A percentile compares a stretch with the other conserved stretches of the same genome.
Conservation (phyloP, 2,329 filamentous ascomycete species). For the Neopestalotiopsis rosae region DNA sequence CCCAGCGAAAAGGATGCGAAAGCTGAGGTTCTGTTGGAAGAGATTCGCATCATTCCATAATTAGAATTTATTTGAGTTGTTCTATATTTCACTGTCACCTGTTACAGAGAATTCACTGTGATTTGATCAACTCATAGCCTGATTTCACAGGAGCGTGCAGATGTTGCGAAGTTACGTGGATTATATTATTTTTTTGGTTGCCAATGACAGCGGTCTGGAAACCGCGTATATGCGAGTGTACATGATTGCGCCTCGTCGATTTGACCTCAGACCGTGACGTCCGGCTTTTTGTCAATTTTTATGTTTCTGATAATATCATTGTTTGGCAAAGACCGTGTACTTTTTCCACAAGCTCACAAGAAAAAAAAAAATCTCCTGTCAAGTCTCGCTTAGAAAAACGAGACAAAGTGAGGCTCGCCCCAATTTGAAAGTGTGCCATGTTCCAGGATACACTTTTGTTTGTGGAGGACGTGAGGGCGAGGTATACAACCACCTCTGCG, state of each 20-base stretch:
- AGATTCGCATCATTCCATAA: no score
- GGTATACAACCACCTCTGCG: slow-evolving; percentile 1
- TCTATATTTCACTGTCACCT: no score
- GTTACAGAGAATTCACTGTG: no score
- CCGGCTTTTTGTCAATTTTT: slow-evolving; percentile 9
- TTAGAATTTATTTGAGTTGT: no score
- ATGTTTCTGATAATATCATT: background rate
- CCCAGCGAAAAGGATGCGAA: no score
- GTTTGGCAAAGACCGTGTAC: background rate
- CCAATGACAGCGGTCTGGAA: slow-evolving; percentile 14
- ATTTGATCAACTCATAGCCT: background rate
- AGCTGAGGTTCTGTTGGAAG: no score
- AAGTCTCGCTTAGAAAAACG: background rate
- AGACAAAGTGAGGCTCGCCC: background rate
- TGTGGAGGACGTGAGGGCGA: background rate
- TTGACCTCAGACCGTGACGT: slow-evolving; percentile 9
- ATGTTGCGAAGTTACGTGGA: slow-evolving; percentile 6
- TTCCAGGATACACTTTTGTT: slow-evolving; percentile 11
- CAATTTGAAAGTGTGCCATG: slow-evolving; percentile 7
- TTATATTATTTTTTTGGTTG: slow-evolving; percentile 20
- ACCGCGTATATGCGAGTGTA: background rate
- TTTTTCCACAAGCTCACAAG: background rate
- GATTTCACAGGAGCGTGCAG: background rate
- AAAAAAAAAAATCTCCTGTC: background rate
- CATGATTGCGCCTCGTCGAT: background rate